Conservation (phyloP, 1,284 basidiomycete species). For the Puccinia polysora region DNA sequence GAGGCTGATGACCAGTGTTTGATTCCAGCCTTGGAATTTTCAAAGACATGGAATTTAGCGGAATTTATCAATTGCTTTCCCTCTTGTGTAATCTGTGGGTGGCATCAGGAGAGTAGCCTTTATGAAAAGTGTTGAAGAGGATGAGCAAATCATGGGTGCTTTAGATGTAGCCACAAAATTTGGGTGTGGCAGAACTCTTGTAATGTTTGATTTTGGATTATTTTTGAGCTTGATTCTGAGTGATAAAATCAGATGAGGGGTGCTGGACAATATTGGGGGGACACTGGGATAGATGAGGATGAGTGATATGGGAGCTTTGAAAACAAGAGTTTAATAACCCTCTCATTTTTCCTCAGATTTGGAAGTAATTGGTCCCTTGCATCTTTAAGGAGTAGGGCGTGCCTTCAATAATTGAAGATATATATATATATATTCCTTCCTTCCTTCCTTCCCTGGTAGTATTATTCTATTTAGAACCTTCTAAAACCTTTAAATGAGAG, state of each 20-base stretch:
- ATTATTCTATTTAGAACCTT: too few species aligned
- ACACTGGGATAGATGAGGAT: neutral
- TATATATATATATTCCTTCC: too few species aligned
- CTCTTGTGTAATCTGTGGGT: slow-evolving; percentile 88
- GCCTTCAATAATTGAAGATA: too few species aligned
- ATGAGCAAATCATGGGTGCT: slow-evolving; percentile 90
- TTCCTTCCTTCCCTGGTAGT: too few species aligned
- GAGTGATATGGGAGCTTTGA: neutral
- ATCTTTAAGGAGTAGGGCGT: too few species aligned
- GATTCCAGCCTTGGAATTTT: slow-evolving; percentile 94
- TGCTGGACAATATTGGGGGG: neutral
- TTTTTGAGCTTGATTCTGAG: slow-evolving; percentile 4
- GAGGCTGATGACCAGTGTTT: slow-evolving; percentile 71
- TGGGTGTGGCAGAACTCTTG: slow-evolving; percentile 44
- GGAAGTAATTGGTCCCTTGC: too few species aligned
- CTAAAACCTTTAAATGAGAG: too few species aligned
- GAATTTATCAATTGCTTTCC: slow-evolving; percentile 86
- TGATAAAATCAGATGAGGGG: neutral
- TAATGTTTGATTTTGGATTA: slow-evolving; percentile 27
- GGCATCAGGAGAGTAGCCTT: slow-evolving; percentile 83
- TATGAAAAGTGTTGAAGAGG: slow-evolving; percentile 86
- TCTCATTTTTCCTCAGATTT: too few species aligned
- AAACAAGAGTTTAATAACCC: too few species aligned
- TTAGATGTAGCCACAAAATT: slow-evolving; percentile 67
- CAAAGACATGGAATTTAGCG: slow-evolving; percentile 95